phyloP scores from a whole-genome alignment of 176 grass and related monocot genomes.

The Tuctoria greenei region DNA sequence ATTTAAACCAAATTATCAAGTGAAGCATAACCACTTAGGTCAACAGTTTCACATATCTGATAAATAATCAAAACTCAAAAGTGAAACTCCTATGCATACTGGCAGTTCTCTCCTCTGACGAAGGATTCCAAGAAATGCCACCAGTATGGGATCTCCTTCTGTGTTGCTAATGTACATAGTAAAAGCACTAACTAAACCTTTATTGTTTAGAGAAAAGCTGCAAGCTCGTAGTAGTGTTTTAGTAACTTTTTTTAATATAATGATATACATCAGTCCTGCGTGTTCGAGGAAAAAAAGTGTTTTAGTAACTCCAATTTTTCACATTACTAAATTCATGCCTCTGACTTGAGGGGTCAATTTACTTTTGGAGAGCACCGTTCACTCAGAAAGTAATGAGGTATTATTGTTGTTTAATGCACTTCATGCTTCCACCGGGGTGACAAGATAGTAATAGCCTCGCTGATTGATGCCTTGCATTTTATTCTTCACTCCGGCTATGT shows the following conservation, averaged over 20 bases:
- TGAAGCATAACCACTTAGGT: neutral
- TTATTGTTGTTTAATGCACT: neutral
- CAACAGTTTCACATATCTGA: neutral
- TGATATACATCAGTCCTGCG: too few species aligned
- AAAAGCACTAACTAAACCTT: neutral
- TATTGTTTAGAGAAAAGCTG: neutral
- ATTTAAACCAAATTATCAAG: neutral
- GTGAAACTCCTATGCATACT: neutral
- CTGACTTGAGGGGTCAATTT: neutral
- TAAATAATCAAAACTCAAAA: too few species aligned
- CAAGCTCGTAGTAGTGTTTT: neutral
- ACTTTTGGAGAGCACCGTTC: neutral
- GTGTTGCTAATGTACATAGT: neutral
- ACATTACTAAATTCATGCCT: neutral
- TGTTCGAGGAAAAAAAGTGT: neutral
- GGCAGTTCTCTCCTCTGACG: neutral
- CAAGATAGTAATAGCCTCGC: neutral
- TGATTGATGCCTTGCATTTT: conserved; percentile 6
- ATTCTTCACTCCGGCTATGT: neutral
- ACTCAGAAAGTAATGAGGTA: neutral
- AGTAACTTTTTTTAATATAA: too few species aligned
- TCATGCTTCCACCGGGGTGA: neutral
- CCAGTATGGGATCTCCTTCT: neutral
- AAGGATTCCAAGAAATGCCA: neutral
- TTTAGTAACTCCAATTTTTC: neutral